These are phyloP conservation scores for Colletotrichum somersetense DNA, from an alignment of 2,329 filamentous ascomycete species.

Conservation along the genomic window DNA sequence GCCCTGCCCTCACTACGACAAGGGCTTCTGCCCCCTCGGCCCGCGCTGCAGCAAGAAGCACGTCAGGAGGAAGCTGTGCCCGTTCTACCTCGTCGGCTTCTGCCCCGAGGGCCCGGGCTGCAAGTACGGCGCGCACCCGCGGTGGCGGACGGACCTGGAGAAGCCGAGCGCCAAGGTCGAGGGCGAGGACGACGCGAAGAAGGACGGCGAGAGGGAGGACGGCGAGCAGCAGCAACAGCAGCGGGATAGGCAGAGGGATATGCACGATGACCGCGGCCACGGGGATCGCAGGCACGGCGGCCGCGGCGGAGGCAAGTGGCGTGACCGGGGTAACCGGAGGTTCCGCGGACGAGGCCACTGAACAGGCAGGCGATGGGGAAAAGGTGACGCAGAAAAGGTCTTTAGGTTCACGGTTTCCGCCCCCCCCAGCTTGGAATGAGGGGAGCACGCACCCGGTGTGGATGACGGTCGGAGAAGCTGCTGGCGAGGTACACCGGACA, in stretches of 20 bases:
- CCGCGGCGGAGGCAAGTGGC: conserved; percentile 53
- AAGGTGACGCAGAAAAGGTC: neutral
- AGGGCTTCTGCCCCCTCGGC: conserved; percentile 93
- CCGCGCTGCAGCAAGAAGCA: conserved; percentile 91
- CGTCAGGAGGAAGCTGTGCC: conserved; percentile 83
- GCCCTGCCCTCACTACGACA: conserved; percentile 91
- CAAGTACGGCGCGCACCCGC: conserved; percentile 83
- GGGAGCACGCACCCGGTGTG: no score
- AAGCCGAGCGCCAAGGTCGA: conserved; percentile 79
- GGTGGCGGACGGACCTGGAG: conserved; percentile 82
- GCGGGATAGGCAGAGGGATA: conserved; percentile 50
- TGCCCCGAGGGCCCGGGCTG: conserved; percentile 86
- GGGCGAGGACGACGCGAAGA: conserved; percentile 69
- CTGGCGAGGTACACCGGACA: neutral
- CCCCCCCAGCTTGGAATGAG: rapidly evolving
- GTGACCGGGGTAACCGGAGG: conserved; percentile 46
- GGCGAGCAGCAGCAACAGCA: conserved; percentile 45
- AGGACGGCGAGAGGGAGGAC: conserved; percentile 66
- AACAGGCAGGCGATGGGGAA: neutral
- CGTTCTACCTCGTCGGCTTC: conserved; percentile 92
- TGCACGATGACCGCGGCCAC: conserved; percentile 56
- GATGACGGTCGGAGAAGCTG: neutral
- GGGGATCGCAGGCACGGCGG: conserved; percentile 46
- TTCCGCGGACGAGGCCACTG: conserved; percentile 50
- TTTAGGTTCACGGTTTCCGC: neutral